A percentile compares a stretch with the other conserved stretches of the same genome.
phyloP scores from a whole-genome alignment of 1,284 basidiomycete genomes.

The Microbotryum silenes-acaulis region DNA sequence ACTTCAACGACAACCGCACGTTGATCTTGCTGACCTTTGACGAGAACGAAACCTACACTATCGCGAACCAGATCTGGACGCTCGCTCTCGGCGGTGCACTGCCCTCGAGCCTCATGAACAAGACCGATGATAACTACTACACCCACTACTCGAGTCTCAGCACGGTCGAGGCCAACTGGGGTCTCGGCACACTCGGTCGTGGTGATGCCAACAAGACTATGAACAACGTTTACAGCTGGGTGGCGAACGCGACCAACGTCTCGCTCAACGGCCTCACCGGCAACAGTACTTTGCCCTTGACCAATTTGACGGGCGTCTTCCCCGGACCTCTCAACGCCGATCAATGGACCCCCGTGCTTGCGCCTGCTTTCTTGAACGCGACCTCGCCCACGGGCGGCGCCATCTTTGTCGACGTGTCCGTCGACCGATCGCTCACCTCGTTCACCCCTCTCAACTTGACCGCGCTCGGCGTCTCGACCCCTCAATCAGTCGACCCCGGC shows the following conservation, averaged over 20 bases:
- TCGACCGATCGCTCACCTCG: constrained; percentile 33
- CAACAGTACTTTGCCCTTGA: constrained; percentile 33
- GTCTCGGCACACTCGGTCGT: constrained; percentile 53
- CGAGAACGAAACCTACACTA: constrained; percentile 47
- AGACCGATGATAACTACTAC: constrained; percentile 52
- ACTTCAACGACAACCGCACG: constrained; percentile 51
- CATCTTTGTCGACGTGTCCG: constrained; percentile 34
- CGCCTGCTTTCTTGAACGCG: constrained; percentile 31
- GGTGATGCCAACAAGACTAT: constrained; percentile 49
- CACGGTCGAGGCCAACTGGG: constrained; percentile 60
- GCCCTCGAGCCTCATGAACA: constrained; percentile 45
- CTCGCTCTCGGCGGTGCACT: constrained; percentile 53
- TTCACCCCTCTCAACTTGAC: constrained; percentile 32
- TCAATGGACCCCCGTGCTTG: constrained; percentile 37
- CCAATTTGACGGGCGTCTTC: constrained; percentile 40
- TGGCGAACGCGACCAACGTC: constrained; percentile 43
- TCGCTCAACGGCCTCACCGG: constrained; percentile 35
- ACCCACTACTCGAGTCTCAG: constrained; percentile 58
- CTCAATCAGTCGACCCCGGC: constrained; percentile 4
- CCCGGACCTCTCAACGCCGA: constrained; percentile 35
- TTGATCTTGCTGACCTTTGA: constrained; percentile 55
- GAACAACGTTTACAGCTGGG: constrained; percentile 49
- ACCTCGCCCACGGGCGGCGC: constrained; percentile 34
- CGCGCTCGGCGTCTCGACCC: constrained; percentile 30
- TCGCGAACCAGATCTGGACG: constrained; percentile 46